Conservation (phyloP, 805 yeast genomes). For the Ogataea ramenticola region DNA sequence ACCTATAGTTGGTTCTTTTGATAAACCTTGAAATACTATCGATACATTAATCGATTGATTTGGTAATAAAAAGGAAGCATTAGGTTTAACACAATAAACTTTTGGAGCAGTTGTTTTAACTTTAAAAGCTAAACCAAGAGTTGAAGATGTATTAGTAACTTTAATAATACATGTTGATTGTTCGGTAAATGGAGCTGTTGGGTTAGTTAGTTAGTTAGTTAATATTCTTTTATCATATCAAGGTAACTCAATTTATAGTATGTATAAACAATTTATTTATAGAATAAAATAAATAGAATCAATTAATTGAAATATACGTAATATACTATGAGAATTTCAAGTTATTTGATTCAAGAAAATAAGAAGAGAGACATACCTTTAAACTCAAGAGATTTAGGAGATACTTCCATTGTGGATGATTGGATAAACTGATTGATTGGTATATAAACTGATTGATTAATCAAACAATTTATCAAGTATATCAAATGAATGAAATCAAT, state of each 20-base stretch:
- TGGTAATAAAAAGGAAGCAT: constrained; percentile 74
- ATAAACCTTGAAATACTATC: constrained; percentile 78
- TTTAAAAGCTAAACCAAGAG: constrained; percentile 72
- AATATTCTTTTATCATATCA: too few species aligned
- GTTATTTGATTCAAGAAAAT: too few species aligned
- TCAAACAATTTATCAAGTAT: too few species aligned
- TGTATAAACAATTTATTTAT: too few species aligned
- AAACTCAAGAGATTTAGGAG: constrained; percentile 69
- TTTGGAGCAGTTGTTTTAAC: constrained; percentile 98
- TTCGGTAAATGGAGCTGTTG: constrained; percentile 64
- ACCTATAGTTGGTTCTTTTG: constrained; percentile 65
- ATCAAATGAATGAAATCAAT: too few species aligned
- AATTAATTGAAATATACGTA: too few species aligned
- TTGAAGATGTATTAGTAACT: constrained; percentile 48
- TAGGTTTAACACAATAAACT: constrained; percentile 91
- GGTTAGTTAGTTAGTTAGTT: too few species aligned
- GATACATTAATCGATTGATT: constrained; percentile 68
- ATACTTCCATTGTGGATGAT: constrained; percentile 51
- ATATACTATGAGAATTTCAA: too few species aligned
- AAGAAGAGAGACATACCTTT: constrained; percentile 65
- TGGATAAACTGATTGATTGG: not conserved
- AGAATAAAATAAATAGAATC: too few species aligned
- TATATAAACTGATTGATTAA: too few species aligned
- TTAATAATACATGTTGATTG: constrained; percentile 58
- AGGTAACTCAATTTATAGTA: too few species aligned